These are phyloP conservation scores for Hydrangea macrophylla DNA, from an alignment of 148 eudicot species.

Conservation along the genomic window DNA sequence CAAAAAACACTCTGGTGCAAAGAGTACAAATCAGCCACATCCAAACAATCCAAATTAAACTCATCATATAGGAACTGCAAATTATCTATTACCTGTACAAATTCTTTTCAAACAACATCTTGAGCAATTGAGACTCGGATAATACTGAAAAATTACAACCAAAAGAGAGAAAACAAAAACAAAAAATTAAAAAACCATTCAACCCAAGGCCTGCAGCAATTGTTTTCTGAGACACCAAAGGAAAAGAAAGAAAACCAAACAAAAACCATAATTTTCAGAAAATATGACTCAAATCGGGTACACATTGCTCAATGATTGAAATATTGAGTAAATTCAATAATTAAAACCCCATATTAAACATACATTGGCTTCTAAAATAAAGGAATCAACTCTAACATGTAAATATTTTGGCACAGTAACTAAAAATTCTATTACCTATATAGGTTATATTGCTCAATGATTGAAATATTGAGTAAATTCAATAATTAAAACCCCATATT, in stretches of 20 bases:
- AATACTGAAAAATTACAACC: slow-evolving; percentile 47
- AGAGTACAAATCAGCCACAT: slow-evolving; percentile 14
- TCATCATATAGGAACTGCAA: not conserved
- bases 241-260: not conserved
- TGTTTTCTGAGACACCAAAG: not conserved
- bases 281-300: not conserved
- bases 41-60: not conserved
- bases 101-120: slow-evolving; percentile 98
- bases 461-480: not conserved
- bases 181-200: not conserved
- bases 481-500: not conserved
- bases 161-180: slow-evolving; percentile 11
- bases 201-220: not conserved
- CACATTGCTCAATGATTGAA: not conserved
- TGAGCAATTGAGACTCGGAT: slow-evolving; percentile 97
- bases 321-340: no score
- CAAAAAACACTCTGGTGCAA: slow-evolving; percentile 79
- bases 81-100: slow-evolving; percentile 73
- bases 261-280: not conserved
- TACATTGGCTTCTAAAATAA: not conserved
- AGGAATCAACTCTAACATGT: not conserved
- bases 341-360: not conserved
- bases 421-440: no score
- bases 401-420: not conserved
- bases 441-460: not conserved